A percentile compares a stretch with the other conserved stretches of the same genome.
Conservation (phyloP, 768 basidiomycete species). For the Tubosaeta sp. region DNA sequence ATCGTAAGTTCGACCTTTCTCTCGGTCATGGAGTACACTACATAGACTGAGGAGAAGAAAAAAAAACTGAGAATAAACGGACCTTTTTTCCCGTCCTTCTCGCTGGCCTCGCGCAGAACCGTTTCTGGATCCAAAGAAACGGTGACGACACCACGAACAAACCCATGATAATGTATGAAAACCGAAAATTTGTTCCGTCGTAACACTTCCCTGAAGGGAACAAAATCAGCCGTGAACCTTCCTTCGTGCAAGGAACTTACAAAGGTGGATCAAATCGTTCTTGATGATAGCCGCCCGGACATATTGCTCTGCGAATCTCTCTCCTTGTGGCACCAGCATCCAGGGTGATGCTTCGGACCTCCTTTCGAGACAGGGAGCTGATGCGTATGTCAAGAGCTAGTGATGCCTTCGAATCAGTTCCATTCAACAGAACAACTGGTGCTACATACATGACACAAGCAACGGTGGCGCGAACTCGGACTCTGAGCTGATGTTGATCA, state of each 20-base stretch:
- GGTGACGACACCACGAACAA: neutral
- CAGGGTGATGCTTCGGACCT: neutral
- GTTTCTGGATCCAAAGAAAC: neutral
- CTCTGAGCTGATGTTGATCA: no score
- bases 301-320: neutral
- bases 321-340: neutral
- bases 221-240: neutral
- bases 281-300: neutral
- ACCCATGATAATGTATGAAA: neutral
- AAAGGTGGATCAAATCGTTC: neutral
- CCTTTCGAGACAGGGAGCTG: neutral
- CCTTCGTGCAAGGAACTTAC: neutral
- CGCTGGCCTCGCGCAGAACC: neutral
- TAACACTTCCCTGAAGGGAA: neutral
- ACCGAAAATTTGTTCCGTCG: neutral
- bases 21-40: neutral
- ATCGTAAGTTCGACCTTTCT: neutral
- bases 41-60: neutral
- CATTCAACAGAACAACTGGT: no score
- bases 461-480: no score
- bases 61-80: neutral
- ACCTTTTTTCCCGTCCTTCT: neutral
- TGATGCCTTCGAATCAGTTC: neutral
- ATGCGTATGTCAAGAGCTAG: neutral
- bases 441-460: no score